phyloP scores from a whole-genome alignment of 164 flowering plant species.

The Nelumbo lutea region DNA sequence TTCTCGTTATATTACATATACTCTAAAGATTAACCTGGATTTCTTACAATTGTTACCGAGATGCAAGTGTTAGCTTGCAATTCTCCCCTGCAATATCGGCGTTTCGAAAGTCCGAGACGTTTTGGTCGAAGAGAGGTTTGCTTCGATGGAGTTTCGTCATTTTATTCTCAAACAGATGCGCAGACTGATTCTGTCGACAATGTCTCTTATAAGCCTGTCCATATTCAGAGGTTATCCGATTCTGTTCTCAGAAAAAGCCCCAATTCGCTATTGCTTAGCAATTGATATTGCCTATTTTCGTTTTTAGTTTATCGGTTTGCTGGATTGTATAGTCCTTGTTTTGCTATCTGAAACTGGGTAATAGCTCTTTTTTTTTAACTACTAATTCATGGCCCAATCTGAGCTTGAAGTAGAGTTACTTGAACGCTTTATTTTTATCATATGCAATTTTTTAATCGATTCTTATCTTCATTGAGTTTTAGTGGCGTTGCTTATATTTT shows the following conservation, averaged over 20 bases:
- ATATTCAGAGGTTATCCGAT: conserved; percentile 17
- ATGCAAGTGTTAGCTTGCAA: conserved; percentile 45
- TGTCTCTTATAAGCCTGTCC: not conserved
- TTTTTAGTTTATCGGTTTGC: not conserved
- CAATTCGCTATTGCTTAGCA: not conserved
- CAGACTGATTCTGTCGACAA: not conserved
- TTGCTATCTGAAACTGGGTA: not conserved
- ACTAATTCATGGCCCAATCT: not conserved
- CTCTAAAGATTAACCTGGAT: not conserved
- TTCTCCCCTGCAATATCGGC: conserved; percentile 21
- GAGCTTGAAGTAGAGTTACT: not conserved
- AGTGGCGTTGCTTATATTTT: too few species aligned
- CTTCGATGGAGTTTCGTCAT: not conserved
- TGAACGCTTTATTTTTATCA: not conserved
- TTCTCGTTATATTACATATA: not conserved
- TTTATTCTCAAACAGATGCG: not conserved
- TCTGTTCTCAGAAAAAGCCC: not conserved
- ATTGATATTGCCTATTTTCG: not conserved
- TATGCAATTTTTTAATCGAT: too few species aligned
- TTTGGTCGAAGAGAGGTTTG: conserved; percentile 40
- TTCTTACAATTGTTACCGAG: not conserved
- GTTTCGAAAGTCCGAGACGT: conserved; percentile 10
- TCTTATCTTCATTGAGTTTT: too few species aligned
- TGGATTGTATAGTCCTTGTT: not conserved
- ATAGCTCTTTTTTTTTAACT: too few species aligned